Percentiles rank a stretch among this genome's conserved stretches.
Evolutionary conservation across 139 green algal genomes (phyloP).

Genomic region (Chlamydomonas incerta): DNA sequence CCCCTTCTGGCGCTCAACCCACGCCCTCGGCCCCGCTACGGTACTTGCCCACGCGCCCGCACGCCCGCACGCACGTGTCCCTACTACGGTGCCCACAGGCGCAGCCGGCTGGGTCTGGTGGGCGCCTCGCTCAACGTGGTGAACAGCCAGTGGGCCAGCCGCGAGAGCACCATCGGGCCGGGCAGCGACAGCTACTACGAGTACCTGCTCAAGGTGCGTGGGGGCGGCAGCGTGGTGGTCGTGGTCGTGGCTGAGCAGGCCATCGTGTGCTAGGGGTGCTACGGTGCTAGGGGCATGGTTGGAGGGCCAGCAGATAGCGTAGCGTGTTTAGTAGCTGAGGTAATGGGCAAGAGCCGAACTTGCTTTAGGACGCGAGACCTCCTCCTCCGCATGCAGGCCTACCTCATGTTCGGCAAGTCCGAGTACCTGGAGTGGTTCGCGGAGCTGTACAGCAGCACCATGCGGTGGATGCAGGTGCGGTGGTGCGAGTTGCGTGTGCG

Average conservation of each 20-base stretch:
- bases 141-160: constrained; percentile 74
- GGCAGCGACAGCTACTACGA: constrained; percentile 92
- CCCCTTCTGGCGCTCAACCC: no score
- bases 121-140: constrained; percentile 81
- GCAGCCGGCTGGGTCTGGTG: constrained; percentile 72
- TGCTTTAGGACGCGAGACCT: no score
- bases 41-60: no score
- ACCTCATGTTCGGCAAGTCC: constrained; percentile 85
- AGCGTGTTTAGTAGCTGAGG: no score
- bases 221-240: neutral
- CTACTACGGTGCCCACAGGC: neutral
- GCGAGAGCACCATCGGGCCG: constrained; percentile 80
- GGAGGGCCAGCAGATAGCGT: no score
- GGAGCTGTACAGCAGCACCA: constrained; percentile 72
- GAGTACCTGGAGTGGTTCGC: constrained; percentile 79
- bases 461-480: constrained; percentile 67
- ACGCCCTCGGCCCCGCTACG: no score
- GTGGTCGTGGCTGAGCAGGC: no score
- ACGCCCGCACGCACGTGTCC: no score
- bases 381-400: constrained; percentile 63
- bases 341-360: no score
- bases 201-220: constrained; percentile 89
- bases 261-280: neutral
- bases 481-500: no score
- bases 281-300: neutral